phyloP scores from a whole-genome alignment of 805 yeast genomes.

The Metschnikowia colocasiae region DNA sequence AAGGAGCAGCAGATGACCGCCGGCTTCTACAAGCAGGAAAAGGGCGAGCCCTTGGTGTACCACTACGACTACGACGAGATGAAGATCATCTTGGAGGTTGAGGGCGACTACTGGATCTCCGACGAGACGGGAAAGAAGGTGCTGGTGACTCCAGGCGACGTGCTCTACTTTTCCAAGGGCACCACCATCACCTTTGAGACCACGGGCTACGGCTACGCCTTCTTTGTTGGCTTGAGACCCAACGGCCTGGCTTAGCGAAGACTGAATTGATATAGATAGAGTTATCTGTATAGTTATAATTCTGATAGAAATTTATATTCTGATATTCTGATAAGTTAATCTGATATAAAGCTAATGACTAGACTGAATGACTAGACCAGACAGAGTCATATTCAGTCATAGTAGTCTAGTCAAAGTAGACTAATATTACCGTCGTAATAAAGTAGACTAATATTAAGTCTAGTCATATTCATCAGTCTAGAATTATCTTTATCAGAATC shows the following conservation, averaged over 20 bases:
- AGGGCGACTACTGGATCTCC: conserved; percentile 57
- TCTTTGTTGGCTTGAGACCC: conserved; percentile 59
- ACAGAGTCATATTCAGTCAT: no score
- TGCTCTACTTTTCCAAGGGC: conserved; percentile 65
- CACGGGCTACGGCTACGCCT: conserved; percentile 63
- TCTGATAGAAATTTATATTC: no score
- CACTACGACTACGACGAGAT: conserved; percentile 62
- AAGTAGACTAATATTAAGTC: no score
- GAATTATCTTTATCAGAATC: no score
- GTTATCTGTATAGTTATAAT: no score
- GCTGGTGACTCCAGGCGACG: conserved; percentile 60
- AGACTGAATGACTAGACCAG: no score
- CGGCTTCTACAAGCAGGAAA: conserved; percentile 69
- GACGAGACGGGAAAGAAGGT: conserved; percentile 64
- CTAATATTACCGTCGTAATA: no score
- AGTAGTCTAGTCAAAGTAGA: no score
- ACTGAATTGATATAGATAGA: no score
- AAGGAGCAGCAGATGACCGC: conserved; percentile 56
- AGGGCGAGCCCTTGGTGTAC: conserved; percentile 67
- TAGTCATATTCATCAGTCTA: no score
- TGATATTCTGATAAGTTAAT: no score
- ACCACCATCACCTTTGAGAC: conserved; percentile 57
- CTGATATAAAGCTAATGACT: no score
- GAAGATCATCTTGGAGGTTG: conserved; percentile 65
- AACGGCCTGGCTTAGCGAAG: conserved; percentile 21